These are phyloP conservation scores for Xylariaceae sp. DNA, from an alignment of 2,329 filamentous ascomycete genomes.

Conservation along the genomic window DNA sequence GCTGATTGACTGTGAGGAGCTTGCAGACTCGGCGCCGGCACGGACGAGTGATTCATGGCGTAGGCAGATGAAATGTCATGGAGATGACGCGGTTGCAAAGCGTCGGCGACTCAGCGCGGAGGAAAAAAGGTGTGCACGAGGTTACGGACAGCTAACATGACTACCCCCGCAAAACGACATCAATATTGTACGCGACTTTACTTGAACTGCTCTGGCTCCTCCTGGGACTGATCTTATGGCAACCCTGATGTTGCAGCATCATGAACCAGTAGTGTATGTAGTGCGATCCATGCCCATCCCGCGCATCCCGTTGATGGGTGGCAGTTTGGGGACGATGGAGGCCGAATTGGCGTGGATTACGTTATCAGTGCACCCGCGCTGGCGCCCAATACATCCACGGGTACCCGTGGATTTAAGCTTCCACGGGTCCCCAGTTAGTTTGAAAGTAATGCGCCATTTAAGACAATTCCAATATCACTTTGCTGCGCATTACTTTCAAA, in stretches of 20 bases:
- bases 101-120: constrained; percentile 15
- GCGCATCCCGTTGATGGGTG: too few species aligned
- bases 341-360: too few species aligned
- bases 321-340: too few species aligned
- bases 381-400: too few species aligned
- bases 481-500: too few species aligned
- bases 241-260: neutral
- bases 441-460: too few species aligned
- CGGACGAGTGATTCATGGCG: constrained; percentile 27
- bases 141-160: neutral
- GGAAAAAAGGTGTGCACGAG: neutral
- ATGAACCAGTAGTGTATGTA: neutral
- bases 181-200: neutral
- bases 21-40: constrained; percentile 24
- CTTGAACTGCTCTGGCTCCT: neutral
- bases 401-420: too few species aligned
- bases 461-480: too few species aligned
- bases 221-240: neutral
- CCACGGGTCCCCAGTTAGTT: too few species aligned
- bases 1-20: constrained; percentile 17
- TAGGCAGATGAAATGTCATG: constrained; percentile 1
- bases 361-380: too few species aligned
- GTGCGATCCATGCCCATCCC: too few species aligned
- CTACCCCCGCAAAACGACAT: neutral
- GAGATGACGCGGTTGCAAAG: constrained; percentile 5